Percentiles rank a stretch among this genome's conserved stretches.
phyloP scores from a whole-genome alignment of 2,329 filamentous ascomycete species.

The Colletotrichum cereale region DNA sequence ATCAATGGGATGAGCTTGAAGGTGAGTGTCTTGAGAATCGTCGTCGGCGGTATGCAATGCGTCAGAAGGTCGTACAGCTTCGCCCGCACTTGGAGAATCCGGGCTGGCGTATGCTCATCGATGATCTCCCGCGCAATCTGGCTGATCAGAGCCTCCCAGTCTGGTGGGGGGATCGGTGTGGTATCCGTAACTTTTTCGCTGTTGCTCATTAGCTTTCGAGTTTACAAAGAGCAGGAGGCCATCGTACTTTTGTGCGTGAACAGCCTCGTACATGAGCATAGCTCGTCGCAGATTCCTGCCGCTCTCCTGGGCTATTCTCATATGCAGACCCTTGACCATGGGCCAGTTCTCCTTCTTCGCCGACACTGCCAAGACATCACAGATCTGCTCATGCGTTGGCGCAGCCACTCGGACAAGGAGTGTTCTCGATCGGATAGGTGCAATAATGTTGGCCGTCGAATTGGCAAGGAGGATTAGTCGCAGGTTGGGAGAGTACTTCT shows the following conservation, averaged over 20 bases:
- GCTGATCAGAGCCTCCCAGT: conserved; percentile 94
- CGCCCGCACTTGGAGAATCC: conserved; percentile 87
- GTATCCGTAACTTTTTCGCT: conserved; percentile 92
- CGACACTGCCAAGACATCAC: conserved; percentile 75
- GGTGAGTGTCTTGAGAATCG: conserved; percentile 92
- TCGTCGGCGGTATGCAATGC: conserved; percentile 96
- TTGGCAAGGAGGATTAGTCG: conserved; percentile 93
- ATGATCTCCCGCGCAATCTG: conserved; percentile 95
- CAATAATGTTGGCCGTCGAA: conserved; percentile 98
- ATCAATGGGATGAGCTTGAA: conserved; percentile 91
- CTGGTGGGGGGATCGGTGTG: conserved; percentile 92
- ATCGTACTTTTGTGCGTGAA: conserved; percentile 94
- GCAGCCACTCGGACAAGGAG: conserved; percentile 92
- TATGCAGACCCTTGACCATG: conserved; percentile 80
- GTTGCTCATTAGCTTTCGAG: conserved; percentile 47
- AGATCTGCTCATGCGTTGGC: conserved; percentile 88
- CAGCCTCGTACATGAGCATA: conserved; percentile 95
- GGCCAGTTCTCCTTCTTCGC: conserved; percentile 88
- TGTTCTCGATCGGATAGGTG: conserved; percentile 94
- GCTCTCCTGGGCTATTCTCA: conserved; percentile 89
- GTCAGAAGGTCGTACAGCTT: conserved; percentile 98
- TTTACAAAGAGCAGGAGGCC: background rate
- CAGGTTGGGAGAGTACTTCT: conserved; percentile 98
- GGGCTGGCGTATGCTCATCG: conserved; percentile 89
- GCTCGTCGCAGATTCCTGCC: conserved; percentile 91